phyloP scores from a whole-genome alignment of 176 grass and related monocot species.

The Themeda triandra region DNA sequence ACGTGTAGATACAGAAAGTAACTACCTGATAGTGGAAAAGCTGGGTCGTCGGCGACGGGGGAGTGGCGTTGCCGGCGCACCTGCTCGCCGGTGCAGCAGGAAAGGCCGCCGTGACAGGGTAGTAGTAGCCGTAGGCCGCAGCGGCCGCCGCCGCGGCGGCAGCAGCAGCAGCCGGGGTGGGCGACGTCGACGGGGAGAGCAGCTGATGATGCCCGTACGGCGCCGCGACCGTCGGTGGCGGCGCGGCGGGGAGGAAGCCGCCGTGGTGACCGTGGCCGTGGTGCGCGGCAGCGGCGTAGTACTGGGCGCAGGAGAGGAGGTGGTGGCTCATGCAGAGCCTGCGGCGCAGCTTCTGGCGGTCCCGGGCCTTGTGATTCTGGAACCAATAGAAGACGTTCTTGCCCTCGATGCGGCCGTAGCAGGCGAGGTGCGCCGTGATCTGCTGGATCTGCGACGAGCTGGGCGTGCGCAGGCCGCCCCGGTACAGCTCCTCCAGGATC shows the following conservation, averaged over 20 bases:
- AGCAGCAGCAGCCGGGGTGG: background rate
- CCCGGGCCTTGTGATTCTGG: constrained; percentile 90
- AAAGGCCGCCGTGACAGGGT: background rate
- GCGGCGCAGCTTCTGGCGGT: constrained; percentile 91
- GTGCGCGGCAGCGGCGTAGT: constrained; percentile 24
- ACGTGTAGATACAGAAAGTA: background rate
- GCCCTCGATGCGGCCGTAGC: constrained; percentile 83
- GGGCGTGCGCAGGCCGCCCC: constrained; percentile 71
- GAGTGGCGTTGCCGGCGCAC: background rate
- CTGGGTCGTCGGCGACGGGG: background rate
- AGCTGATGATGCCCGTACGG: background rate
- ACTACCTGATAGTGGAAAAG: background rate
- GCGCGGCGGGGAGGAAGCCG: background rate
- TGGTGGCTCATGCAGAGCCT: constrained; percentile 69
- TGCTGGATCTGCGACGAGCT: constrained; percentile 90
- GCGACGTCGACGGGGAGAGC: constrained; percentile 6
- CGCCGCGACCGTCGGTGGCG: too few relatives aligned
- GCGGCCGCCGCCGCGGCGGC: background rate
- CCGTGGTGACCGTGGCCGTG: background rate
- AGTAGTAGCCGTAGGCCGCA: background rate
- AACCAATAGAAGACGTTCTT: constrained; percentile 99
- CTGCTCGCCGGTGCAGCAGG: background rate
- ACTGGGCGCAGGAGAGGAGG: constrained; percentile 44
- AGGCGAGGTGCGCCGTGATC: constrained; percentile 76
- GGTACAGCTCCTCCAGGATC: constrained; percentile 89